Evolutionary conservation across 371 early-diverging fungal species (phyloP), one percentile per base, ranked within the genome.

Genomic region (Coemansia sp.): DNA sequence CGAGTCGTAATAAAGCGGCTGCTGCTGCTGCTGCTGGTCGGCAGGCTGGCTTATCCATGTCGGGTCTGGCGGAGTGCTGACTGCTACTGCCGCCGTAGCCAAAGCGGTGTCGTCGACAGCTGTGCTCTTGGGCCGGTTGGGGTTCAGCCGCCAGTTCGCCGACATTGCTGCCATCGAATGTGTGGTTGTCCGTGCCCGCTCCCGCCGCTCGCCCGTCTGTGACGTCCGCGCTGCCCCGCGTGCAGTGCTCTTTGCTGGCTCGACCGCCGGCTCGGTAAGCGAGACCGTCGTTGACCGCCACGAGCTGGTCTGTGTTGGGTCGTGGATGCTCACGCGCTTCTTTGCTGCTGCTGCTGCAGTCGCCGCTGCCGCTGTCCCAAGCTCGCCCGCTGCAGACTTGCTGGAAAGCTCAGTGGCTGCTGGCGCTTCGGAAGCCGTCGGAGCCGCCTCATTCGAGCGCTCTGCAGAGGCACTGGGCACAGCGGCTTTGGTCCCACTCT

Each of bases 71-170:
- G 49, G 20, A 20, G 20, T 20, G 20, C 20, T 20, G 20, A 20
- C 36, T 7, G 40, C 48, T 34, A 8, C 52, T 34, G 35, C 48
- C 11, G 30, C 49, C 10, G 40, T 4, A 31, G 4, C 20, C 53
- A 32, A 35, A 34, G 34, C 14, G 40, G 52, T 1, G 5, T 13
- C 53, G 2, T 34, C 35, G 10, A 55, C 45, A 2, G 26, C 48
- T 4, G 38, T 55, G 35, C 52, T 60, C 32, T 40, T 51, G 7
- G 64, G 5, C 2, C 68, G 67, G 48, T 47, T 67, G 11, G 67
- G 53, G 4, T 50, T 59, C 26, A 55, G 45, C 16, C 69, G 48
- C 69, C 69, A 69, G 67, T 53, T 69, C 2, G 54, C 36, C 2
- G 63, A 62, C 13, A 45, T 36, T 7, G 54, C 42, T 9, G 63